These are phyloP conservation scores for Thymus mandschuricus DNA, from an alignment of 257 asterid genomes.

Conservation along the genomic window DNA sequence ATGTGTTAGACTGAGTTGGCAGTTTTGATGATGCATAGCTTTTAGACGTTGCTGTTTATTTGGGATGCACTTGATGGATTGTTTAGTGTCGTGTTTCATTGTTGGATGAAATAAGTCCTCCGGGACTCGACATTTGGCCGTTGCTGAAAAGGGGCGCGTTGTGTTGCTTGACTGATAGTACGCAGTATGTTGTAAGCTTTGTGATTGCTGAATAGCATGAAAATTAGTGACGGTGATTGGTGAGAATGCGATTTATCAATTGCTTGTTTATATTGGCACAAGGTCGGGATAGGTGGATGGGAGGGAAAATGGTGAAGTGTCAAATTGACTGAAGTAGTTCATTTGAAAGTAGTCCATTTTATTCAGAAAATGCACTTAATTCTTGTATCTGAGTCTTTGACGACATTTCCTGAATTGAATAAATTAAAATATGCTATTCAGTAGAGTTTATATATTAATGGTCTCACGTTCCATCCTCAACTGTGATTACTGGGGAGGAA, in stretches of 20 bases:
- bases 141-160: not conserved
- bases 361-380: not conserved
- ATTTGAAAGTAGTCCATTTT: constrained; percentile 16
- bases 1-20: not conserved
- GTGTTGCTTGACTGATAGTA: not conserved
- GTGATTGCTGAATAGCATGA: not conserved
- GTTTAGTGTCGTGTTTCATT: not conserved
- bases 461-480: not conserved
- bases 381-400: not conserved
- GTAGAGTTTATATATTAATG: not conserved
- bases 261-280: not conserved
- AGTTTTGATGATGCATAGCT: not conserved
- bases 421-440: not conserved
- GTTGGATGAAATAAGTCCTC: not conserved
- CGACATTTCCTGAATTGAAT: not conserved
- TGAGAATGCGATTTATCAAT: not conserved
- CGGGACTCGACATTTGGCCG: not conserved
- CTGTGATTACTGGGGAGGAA: not conserved
- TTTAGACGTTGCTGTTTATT: not conserved
- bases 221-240: not conserved
- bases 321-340: not conserved
- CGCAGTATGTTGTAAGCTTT: not conserved
- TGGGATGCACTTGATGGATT: constrained; percentile 13
- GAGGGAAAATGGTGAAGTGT: not conserved
- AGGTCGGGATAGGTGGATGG: not conserved